These are phyloP conservation scores for Meredithiella fracta DNA, from an alignment of 2,329 filamentous ascomycete genomes.

Conservation along the genomic window DNA sequence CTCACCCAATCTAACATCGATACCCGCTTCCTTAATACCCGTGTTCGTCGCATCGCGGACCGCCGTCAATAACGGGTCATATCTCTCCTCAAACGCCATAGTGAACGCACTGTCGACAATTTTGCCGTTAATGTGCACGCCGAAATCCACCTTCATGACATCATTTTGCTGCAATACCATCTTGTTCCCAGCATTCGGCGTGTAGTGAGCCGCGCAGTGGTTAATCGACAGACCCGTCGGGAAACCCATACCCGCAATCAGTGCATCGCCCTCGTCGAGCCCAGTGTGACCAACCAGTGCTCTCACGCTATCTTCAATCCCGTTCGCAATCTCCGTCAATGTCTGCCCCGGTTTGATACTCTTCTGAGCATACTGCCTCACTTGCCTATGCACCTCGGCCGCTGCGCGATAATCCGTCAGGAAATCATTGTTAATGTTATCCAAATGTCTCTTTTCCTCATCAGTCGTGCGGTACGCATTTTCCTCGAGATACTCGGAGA, in stretches of 20 bases:
- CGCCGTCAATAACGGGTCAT: constrained; percentile 56
- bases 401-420: constrained; percentile 58
- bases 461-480: constrained; percentile 64
- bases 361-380: constrained; percentile 59
- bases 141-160: constrained; percentile 71
- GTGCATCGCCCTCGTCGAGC: constrained; percentile 53
- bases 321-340: constrained; percentile 60
- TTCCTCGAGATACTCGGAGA: constrained; percentile 61
- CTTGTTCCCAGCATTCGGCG: constrained; percentile 63
- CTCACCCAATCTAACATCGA: constrained; percentile 61
- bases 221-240: constrained; percentile 64
- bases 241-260: constrained; percentile 63
- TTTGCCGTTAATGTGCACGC: constrained; percentile 62
- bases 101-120: constrained; percentile 76
- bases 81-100: constrained; percentile 56
- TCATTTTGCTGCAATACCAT: constrained; percentile 56
- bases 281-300: constrained; percentile 55
- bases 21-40: constrained; percentile 65
- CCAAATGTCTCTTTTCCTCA: constrained; percentile 71
- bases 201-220: constrained; percentile 64
- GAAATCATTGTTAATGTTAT: constrained; percentile 61
- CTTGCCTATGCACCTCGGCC: constrained; percentile 62
- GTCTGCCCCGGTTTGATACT: constrained; percentile 60
- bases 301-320: constrained; percentile 63
- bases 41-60: constrained; percentile 69